Evolutionary conservation across 2,329 filamentous ascomycete genomes (phyloP).

Genomic region (Neofusicoccum parvum): DNA sequence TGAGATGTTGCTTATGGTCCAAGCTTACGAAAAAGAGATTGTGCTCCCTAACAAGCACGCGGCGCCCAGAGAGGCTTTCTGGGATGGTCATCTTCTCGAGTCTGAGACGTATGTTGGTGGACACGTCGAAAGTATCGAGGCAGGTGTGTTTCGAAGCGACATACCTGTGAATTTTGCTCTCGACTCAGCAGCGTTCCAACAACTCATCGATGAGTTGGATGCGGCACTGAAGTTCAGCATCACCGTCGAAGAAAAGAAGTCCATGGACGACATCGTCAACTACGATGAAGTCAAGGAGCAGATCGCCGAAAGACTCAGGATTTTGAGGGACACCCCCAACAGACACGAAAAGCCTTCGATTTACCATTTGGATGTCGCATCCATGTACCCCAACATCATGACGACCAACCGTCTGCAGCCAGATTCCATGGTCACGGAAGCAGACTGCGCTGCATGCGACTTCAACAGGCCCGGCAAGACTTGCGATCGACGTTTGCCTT

Average conservation of each 20-base stretch:
- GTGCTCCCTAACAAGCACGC: slow-evolving; percentile 95
- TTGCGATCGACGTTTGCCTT: slow-evolving; percentile 90
- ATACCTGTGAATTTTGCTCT: slow-evolving; percentile 93
- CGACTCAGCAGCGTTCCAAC: slow-evolving; percentile 86
- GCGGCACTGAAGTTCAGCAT: slow-evolving; percentile 82
- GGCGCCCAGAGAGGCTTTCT: slow-evolving; percentile 88
- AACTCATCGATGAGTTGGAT: slow-evolving; percentile 83
- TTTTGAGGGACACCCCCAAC: slow-evolving; percentile 80
- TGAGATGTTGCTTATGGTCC: slow-evolving; percentile 99
- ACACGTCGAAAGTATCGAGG: slow-evolving; percentile 98
- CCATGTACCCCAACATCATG: slow-evolving; percentile 99
- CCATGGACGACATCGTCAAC: slow-evolving; percentile 53
- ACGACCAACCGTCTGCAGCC: slow-evolving; percentile 97
- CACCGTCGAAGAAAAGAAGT: slow-evolving; percentile 55
- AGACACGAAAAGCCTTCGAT: slow-evolving; percentile 85
- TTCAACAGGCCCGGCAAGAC: slow-evolving; percentile 98
- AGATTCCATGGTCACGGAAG: slow-evolving; percentile 98
- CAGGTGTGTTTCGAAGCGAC: slow-evolving; percentile 92
- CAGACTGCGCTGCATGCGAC: slow-evolving; percentile 94
- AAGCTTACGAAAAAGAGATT: slow-evolving; percentile 90
- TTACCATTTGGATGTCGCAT: slow-evolving; percentile 97
- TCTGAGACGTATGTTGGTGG: slow-evolving; percentile 98
- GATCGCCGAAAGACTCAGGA: slow-evolving; percentile 70
- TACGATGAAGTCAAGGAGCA: slow-evolving; percentile 72
- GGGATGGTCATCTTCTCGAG: slow-evolving; percentile 93